Evolutionary conservation across 1,284 basidiomycete genomes (phyloP), one percentile per base, ranked within the genome.

Genomic region (Athelia sp.): DNA sequence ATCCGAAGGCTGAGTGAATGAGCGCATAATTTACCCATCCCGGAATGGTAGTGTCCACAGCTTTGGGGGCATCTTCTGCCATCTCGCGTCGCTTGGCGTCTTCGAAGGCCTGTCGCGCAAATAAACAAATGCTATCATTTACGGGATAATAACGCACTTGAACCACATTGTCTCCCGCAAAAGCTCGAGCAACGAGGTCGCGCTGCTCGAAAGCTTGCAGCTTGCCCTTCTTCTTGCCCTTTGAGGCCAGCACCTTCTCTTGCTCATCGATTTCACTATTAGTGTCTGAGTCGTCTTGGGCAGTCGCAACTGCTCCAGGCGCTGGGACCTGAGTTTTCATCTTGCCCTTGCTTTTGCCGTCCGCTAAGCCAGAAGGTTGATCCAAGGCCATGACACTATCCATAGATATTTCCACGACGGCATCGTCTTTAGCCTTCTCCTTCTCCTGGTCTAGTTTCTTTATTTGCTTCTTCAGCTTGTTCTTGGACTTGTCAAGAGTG

Each of bases 141-240:
- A 32, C 45, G 38, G 34, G 29, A 24, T 21, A 44, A 2, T 32
- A 8, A 57, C 78, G 21, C 59, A 91, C 90, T 64, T 88, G 81
- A 0, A 96, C 84, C 11, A 98, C 96, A 61, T 98, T 90, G 66
- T 99, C 96, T 1, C 92, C 93, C 0, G 96, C 96, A 71, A 99
- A 99, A 0, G 96, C 97, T 52, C 87, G 82, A 1, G 93, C 89
- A 8, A 99, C 94, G 3, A 99, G 76, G 55, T 97, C 90, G 21
- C 89, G 78, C 64, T 97, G 93, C 62, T 88, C 75, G 64, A 94
- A 90, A 0, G 87, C 86, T 45, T 75, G 76, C 2, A 77, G 59
- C 43, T 67, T 72, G 40, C 56, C 62, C 24, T 58, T 66, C 23
- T 66, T 70, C 52, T 76, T 74, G 44, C 64, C 66, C 57, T 76